These are phyloP conservation scores for Saccharomycopsis guyanensis DNA, from an alignment of 805 yeast species.

Conservation along the genomic window DNA sequence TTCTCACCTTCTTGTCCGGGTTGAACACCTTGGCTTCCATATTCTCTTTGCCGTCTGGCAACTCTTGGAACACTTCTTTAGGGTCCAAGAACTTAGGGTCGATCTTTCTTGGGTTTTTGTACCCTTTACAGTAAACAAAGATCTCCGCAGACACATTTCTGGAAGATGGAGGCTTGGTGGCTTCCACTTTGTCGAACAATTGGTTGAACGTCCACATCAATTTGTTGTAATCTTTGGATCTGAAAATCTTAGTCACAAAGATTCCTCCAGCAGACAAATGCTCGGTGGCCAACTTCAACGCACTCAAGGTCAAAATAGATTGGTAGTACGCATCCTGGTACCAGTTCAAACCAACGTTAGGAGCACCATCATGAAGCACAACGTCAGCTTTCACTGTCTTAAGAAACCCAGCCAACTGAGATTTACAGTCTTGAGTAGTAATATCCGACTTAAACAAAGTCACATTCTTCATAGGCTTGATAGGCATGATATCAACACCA, in stretches of 20 bases:
- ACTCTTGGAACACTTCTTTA: slow-evolving; percentile 88
- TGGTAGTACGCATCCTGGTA: slow-evolving; percentile 98
- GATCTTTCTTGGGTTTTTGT: slow-evolving; percentile 90
- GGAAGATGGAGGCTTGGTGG: slow-evolving; percentile 98
- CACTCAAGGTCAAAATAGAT: slow-evolving; percentile 90
- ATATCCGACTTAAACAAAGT: slow-evolving; percentile 88
- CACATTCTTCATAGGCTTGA: slow-evolving; percentile 92
- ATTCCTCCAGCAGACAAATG: slow-evolving; percentile 88
- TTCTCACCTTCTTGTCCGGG: slow-evolving; percentile 85
- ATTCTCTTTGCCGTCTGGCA: slow-evolving; percentile 64
- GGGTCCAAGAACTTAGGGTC: slow-evolving; percentile 93
- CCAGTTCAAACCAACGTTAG: slow-evolving; percentile 99
- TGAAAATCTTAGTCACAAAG: slow-evolving; percentile 91
- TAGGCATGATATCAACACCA: slow-evolving; percentile 98
- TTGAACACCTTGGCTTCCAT: slow-evolving; percentile 90
- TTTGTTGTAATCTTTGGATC: slow-evolving; percentile 98
- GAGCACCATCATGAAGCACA: slow-evolving; percentile 99
- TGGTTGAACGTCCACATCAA: slow-evolving; percentile 97
- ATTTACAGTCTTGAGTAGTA: slow-evolving; percentile 96
- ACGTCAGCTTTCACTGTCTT: slow-evolving; percentile 99
- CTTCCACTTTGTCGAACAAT: slow-evolving; percentile 92
- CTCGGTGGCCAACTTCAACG: slow-evolving; percentile 89
- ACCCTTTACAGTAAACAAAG: slow-evolving; percentile 92
- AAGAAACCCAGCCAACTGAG: slow-evolving; percentile 89
- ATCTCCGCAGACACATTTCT: slow-evolving; percentile 99